Evolutionary conservation across 176 grass and related monocot genomes (phyloP), one percentile per base, ranked within the genome.

Genomic region (Leersia perrieri): DNA sequence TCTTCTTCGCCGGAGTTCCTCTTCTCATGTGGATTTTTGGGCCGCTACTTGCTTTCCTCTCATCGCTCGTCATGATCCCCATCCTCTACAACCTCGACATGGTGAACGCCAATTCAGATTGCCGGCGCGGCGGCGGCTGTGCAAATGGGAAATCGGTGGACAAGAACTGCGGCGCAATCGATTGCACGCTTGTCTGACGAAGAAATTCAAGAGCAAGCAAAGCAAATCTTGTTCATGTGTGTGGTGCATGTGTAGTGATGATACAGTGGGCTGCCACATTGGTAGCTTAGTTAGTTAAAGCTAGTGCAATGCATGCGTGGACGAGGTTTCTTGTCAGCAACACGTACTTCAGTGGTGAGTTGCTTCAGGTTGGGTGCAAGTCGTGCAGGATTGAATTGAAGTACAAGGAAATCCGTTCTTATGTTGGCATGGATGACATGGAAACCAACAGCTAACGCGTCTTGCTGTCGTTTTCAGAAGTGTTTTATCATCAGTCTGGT

Each of bases 21-120:
- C 70, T 98, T 13, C 76, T 98, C 13, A 74, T 95, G 3, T 98
- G 95, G 95, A 95, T 98, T 65, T 93, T 98, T n/a, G 95, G 95
- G 15, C 95, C 95, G 11, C 71, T 98, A 51, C 76, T 94, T 11
- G 92, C 91, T 5, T 89, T 99, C 63, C 62, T 98, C 3, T 93
- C 88, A 18, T 70, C 96, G 10, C 1, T 79, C 30, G 70, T 89
- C 81, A 88, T 95, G 88, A 16, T 98, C 42, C 86, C 90, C 0
- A 86, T 98, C 20, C 83, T 98, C 4, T 98, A 95, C 90, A 95
- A 88, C 84, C 78, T 95, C 33, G 96, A 98, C 63, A 8, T 89
- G 26, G 82, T 91, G 0, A 30, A 79, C 5, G 16, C 18, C 53
- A 64, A 28, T 32, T 44, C 33, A 1, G 41, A 77, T 8, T n/a